Evolutionary conservation across 495 filamentous ascomycete species (phyloP).

Genomic region (Letharia columbiana): DNA sequence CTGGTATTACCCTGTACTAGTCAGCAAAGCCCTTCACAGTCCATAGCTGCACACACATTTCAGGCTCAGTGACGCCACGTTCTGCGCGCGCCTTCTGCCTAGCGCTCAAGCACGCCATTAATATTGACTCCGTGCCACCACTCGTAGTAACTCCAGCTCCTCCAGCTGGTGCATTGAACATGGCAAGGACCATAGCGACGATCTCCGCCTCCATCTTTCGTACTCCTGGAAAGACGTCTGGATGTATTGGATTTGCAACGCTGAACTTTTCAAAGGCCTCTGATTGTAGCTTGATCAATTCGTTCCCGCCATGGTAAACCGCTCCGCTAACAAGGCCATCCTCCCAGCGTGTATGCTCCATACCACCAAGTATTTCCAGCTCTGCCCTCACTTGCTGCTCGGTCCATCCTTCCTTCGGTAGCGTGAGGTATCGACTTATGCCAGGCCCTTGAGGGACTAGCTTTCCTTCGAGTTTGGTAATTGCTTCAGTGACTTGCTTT

Average conservation of each 20-base stretch:
- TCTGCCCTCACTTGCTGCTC: constrained; percentile 71
- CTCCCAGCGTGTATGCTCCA: constrained; percentile 96
- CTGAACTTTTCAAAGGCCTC: constrained; percentile 90
- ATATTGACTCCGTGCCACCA: constrained; percentile 90
- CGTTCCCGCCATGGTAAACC: constrained; percentile 90
- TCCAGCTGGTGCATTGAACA: constrained; percentile 84
- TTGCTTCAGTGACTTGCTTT: constrained; percentile 62
- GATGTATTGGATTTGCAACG: constrained; percentile 97
- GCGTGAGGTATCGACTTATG: constrained; percentile 59
- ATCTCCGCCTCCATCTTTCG: constrained; percentile 99
- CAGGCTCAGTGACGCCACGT: constrained; percentile 81
- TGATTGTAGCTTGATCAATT: constrained; percentile 73
- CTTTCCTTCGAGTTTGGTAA: constrained; percentile 70
- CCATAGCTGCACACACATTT: constrained; percentile 49
- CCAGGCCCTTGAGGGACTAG: constrained; percentile 66
- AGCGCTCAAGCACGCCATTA: constrained; percentile 86
- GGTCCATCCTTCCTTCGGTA: constrained; percentile 83
- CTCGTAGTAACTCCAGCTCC: constrained; percentile 85
- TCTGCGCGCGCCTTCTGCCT: constrained; percentile 81
- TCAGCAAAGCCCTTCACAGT: constrained; percentile 4
- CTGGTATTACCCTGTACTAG: constrained; percentile 70
- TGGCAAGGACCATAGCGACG: constrained; percentile 84
- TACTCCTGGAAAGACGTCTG: constrained; percentile 95
- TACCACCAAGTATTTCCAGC: constrained; percentile 63
- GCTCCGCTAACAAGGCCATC: constrained; percentile 90